Conservation (phyloP, 208 protist genomes). For the Leishmania arabica region DNA sequence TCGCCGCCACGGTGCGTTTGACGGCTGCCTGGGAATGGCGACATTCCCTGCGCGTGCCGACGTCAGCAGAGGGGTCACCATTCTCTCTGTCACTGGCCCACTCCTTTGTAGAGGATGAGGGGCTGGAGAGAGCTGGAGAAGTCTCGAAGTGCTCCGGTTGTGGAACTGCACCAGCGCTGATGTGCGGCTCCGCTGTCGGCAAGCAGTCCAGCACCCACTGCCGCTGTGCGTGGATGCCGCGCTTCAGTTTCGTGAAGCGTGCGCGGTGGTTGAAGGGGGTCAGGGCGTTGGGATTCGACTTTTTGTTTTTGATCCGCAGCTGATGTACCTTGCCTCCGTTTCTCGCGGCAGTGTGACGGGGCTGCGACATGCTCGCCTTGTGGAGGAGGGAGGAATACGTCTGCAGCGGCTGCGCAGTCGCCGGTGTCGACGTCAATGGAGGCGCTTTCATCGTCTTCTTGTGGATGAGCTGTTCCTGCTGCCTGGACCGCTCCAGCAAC, state of each 20-base stretch:
- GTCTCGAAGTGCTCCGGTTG: not conserved
- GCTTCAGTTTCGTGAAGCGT: conserved; percentile 44
- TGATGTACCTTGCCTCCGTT: too few species aligned
- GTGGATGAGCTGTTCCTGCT: not conserved
- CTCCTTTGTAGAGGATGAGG: not conserved
- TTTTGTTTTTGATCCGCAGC: conserved; percentile 27
- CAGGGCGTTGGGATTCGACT: conserved; percentile 28
- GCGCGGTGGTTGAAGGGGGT: conserved; percentile 45
- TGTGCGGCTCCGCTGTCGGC: not conserved
- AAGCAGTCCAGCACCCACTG: conserved; percentile 18
- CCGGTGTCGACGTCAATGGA: not conserved
- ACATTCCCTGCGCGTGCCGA: not conserved
- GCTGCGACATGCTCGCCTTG: not conserved
- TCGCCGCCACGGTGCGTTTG: conserved; percentile 11
- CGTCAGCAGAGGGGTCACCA: not conserved
- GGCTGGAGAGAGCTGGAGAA: not conserved
- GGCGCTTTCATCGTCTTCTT: not conserved
- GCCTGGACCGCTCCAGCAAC: not conserved
- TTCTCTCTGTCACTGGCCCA: not conserved
- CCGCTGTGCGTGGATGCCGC: conserved; percentile 35
- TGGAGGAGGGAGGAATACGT: not conserved
- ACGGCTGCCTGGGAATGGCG: not conserved
- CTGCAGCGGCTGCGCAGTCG: not conserved
- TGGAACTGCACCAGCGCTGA: not conserved
- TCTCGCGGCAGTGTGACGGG: not conserved